Evolutionary conservation across 192 early-diverging fungal species (phyloP), one percentile per base, ranked within the genome.

Genomic region (Paraglomus occultum): DNA sequence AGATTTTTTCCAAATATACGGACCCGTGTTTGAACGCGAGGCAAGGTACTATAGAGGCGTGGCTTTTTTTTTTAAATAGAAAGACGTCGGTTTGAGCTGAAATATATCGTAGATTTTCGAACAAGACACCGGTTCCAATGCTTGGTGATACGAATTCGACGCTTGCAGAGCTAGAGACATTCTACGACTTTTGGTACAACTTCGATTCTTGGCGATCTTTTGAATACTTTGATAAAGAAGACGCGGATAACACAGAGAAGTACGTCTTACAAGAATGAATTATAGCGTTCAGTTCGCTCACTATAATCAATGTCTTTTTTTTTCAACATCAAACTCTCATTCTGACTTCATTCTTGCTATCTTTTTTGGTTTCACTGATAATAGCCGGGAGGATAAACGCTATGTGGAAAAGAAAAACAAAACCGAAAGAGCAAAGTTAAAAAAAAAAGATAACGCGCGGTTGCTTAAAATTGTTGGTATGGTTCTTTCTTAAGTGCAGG

Each of bases 171-270:
- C 89, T 94, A 51, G 91, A 94, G 72, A 50, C 53, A n/a, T 94
- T 94, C 76, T 94, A 94, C 75, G 81, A 87, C 65, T 94, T 92
- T 75, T 93, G 87, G 83, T 89, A 88, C 74, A 82, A 79, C 77
- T 92, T 99, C 75, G 92, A 99, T 71, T 97, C 95, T 57, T 98
- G 96, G 96, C 84, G 97, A 72, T 90, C 94, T 42, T 99, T 99
- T 71, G 97, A 99, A 87, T 92, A 90, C 78, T 80, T 93, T 64
- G 97, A 99, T 77, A 97, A 99, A 87, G 96, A 99, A 81, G 95
- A 93, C 75, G 88, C 86, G 58, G 94, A 93, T 47, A 84, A 82
- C 54, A 88, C 88, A 22, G 92, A 94, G 69, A 95, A 88, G 74
- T 83, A 43, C 48, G 39, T 67, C 47, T 14, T 5, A 9, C 15